Conservation (phyloP, 2,329 filamentous ascomycete species). For the Sclerotinia borealis region DNA sequence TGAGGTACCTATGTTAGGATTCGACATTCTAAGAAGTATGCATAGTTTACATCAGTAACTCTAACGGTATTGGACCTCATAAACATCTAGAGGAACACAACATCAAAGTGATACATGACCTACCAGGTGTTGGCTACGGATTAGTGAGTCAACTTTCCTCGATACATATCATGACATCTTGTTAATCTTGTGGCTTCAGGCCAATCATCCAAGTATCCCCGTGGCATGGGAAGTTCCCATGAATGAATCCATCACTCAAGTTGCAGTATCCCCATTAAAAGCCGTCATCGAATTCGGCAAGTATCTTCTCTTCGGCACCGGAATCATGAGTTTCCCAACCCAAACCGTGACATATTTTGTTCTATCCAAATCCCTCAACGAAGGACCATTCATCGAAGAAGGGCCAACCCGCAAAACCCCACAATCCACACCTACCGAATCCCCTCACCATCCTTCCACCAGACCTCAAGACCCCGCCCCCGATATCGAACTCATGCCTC, state of each 20-base stretch:
- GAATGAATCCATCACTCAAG: not conserved
- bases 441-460: no score
- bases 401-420: not conserved
- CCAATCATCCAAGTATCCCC: constrained; percentile 8
- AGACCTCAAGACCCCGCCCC: not conserved
- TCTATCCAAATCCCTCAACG: constrained; percentile 1
- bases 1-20: constrained; percentile 4
- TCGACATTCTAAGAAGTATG: not conserved
- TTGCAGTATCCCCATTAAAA: constrained; percentile 2
- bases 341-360: constrained; percentile 4
- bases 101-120: constrained; percentile 4
- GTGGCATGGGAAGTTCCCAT: constrained; percentile 12
- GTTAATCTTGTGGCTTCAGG: no score
- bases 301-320: constrained; percentile 11
- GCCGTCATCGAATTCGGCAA: constrained; percentile 2
- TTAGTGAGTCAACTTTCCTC: not conserved
- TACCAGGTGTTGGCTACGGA: constrained; percentile 9
- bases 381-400: not conserved
- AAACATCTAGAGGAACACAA: constrained; percentile 9
- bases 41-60: no score
- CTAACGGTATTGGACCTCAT: constrained; percentile 1
- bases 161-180: no score
- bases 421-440: not conserved
- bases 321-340: constrained; percentile 3
- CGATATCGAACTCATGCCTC: constrained; percentile 11